phyloP scores from a whole-genome alignment of 31 red algal species.

The Endocladia muricata region DNA sequence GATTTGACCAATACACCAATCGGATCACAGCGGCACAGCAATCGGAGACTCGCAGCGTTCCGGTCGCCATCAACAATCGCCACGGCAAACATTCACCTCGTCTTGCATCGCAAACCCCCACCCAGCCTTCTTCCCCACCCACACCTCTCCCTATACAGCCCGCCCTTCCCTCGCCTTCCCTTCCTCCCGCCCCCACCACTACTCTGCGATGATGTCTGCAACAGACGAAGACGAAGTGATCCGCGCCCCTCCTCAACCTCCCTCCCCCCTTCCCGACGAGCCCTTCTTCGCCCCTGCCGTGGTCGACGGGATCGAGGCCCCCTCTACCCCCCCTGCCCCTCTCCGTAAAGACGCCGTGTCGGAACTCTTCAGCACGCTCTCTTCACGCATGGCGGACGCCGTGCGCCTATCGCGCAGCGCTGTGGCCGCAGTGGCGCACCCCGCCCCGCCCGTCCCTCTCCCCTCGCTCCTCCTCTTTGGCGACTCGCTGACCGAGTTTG shows the following conservation, averaged over 20 bases:
- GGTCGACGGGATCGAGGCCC: slow-evolving; percentile 46
- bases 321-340: neutral
- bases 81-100: too few relatives aligned
- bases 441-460: slow-evolving; percentile 6
- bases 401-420: slow-evolving; percentile 3
- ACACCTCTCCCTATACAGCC: neutral
- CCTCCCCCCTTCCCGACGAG: slow-evolving; percentile 32
- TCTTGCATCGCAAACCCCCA: too few relatives aligned
- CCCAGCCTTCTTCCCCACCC: too few relatives aligned
- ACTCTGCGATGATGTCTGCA: slow-evolving; percentile 12
- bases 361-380: slow-evolving; percentile 20
- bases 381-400: slow-evolving; percentile 32
- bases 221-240: slow-evolving; percentile 9
- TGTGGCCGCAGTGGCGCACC: neutral
- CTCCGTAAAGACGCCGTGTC: slow-evolving; percentile 12
- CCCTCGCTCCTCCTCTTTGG: slow-evolving; percentile 60
- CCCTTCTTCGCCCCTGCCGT: slow-evolving; percentile 36
- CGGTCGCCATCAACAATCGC: too few relatives aligned
- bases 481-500: slow-evolving; percentile 58
- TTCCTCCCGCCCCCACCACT: neutral
- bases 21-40: too few relatives aligned
- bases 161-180: neutral
- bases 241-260: slow-evolving; percentile 37
- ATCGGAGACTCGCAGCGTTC: too few relatives aligned
- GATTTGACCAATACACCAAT: too few relatives aligned